These are phyloP conservation scores for Fusarium sp. DNA, from an alignment of 2,329 filamentous ascomycete genomes.

Conservation along the genomic window DNA sequence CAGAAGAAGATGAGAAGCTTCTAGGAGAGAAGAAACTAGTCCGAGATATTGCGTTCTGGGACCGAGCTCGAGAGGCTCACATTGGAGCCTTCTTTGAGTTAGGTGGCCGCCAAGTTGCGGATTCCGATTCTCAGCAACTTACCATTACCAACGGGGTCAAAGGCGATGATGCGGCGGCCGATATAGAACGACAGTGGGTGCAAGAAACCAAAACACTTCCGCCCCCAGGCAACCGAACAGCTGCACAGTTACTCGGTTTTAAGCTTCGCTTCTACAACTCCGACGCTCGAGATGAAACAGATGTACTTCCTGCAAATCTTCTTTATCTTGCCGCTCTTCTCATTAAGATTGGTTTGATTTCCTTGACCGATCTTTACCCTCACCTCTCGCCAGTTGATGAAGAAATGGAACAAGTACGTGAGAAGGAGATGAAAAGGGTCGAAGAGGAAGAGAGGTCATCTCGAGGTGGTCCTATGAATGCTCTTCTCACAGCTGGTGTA, in stretches of 20 bases:
- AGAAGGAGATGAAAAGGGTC: conserved; percentile 80
- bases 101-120: conserved; percentile 77
- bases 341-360: conserved; percentile 98
- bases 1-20: conserved; percentile 77
- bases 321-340: conserved; percentile 92
- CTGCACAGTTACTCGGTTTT: conserved; percentile 95
- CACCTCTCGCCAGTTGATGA: conserved; percentile 91
- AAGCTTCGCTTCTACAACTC: conserved; percentile 97
- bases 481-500: conserved; percentile 87
- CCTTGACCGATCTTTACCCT: conserved; percentile 89
- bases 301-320: conserved; percentile 90
- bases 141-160: conserved; percentile 57
- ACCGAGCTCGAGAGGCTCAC: conserved; percentile 80
- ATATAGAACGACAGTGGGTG: conserved; percentile 81
- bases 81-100: conserved; percentile 92
- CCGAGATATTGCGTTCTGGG: conserved; percentile 87
- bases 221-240: conserved; percentile 88
- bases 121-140: conserved; percentile 67
- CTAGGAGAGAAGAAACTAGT: conserved; percentile 70
- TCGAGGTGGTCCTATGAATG: conserved; percentile 83
- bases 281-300: conserved; percentile 78
- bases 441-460: conserved; percentile 82
- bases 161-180: conserved; percentile 64
- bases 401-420: conserved; percentile 81
- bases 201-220: conserved; percentile 84